These are phyloP conservation scores for Capsicum rhomboideum DNA, from an alignment of 257 asterid genomes.

Conservation along the genomic window DNA sequence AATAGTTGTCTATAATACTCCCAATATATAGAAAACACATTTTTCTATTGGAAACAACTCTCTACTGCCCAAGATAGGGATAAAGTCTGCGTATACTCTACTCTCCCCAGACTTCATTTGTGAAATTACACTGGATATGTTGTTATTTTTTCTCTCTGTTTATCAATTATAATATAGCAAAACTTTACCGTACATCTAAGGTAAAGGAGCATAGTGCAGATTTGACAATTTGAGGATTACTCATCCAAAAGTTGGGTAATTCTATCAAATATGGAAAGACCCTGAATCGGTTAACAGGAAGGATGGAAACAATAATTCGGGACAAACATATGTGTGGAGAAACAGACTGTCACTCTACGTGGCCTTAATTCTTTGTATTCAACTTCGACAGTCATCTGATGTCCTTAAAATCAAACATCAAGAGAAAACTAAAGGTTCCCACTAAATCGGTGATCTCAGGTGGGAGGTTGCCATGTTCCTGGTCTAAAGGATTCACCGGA, in stretches of 20 bases:
- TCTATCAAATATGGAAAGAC: background rate
- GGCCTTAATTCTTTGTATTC: background rate
- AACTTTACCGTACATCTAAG: background rate
- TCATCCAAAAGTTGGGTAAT: background rate
- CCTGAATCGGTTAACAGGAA: background rate
- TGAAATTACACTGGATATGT: background rate
- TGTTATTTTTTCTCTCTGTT: too few relatives aligned
- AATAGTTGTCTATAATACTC: background rate
- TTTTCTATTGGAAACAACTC: background rate
- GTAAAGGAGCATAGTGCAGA: background rate
- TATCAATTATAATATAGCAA: too few relatives aligned
- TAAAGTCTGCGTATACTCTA: background rate
- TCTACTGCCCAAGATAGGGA: too few relatives aligned
- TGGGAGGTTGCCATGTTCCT: conserved; percentile 95
- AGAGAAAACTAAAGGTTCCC: background rate
- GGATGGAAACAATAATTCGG: background rate
- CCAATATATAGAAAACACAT: background rate
- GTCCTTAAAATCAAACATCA: background rate
- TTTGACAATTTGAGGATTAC: background rate
- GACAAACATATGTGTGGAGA: background rate
- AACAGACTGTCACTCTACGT: background rate
- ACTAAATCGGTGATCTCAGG: conserved; percentile 15
- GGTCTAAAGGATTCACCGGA: conserved; percentile 83
- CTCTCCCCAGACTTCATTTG: background rate
- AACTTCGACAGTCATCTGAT: background rate